These are phyloP conservation scores for Torulaspora maleeae DNA, from an alignment of 805 yeast genomes.

Conservation along the genomic window DNA sequence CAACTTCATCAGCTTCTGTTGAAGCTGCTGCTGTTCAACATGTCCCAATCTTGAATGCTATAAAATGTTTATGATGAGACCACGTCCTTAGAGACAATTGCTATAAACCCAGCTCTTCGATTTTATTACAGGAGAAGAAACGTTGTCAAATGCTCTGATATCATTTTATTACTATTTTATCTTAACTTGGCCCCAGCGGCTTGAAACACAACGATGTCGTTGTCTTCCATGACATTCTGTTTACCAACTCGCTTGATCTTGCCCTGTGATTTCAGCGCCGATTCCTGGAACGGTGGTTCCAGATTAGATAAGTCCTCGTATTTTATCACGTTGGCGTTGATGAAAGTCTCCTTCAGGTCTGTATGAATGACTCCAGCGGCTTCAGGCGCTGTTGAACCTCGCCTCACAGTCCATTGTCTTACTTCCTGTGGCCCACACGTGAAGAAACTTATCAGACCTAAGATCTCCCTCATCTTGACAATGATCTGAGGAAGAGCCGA, in stretches of 20 bases:
- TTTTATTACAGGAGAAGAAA: conserved; percentile 33
- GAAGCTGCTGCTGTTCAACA: conserved; percentile 1
- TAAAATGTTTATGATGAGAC: conserved; percentile 37
- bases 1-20: background rate
- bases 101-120: conserved; percentile 43
- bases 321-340: conserved; percentile 70
- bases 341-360: conserved; percentile 75
- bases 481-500: conserved; percentile 64
- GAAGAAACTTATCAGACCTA: conserved; percentile 74
- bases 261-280: conserved; percentile 27
- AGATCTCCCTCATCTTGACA: conserved; percentile 56
- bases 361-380: conserved; percentile 91
- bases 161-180: conserved; percentile 13
- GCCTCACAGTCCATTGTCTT: conserved; percentile 82
- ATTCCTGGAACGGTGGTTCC: conserved; percentile 26
- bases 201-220: conserved; percentile 72
- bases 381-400: conserved; percentile 73
- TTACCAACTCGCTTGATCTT: conserved; percentile 50
- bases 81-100: conserved; percentile 37
- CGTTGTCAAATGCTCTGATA: conserved; percentile 38
- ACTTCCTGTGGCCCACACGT: conserved; percentile 86
- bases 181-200: conserved; percentile 60
- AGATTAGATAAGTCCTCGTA: conserved; percentile 48
- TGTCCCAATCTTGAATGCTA: background rate
- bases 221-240: conserved; percentile 74